These are phyloP conservation scores for Leccinum fallax DNA, from an alignment of 1,284 basidiomycete species.

Conservation along the genomic window DNA sequence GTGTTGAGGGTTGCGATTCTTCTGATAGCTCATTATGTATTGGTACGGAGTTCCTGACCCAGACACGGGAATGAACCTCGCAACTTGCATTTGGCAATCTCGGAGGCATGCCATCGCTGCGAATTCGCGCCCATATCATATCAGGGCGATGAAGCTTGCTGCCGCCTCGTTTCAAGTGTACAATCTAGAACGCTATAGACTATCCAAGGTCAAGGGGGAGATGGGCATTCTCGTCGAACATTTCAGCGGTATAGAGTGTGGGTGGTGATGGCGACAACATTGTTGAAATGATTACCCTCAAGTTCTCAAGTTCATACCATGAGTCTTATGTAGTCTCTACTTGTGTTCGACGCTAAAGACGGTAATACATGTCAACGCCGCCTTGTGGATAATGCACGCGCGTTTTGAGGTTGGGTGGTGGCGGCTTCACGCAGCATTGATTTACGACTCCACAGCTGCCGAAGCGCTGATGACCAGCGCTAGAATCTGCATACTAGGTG, in stretches of 20 bases:
- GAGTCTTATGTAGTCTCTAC: neutral
- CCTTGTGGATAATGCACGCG: neutral
- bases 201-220: constrained; percentile 66
- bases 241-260: constrained; percentile 70
- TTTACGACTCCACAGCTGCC: too few species aligned
- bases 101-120: constrained; percentile 81
- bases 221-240: constrained; percentile 55
- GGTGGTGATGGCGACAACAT: constrained; percentile 52
- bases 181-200: constrained; percentile 71
- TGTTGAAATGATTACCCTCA: constrained; percentile 2
- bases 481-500: too few species aligned
- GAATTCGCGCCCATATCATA: constrained; percentile 78
- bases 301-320: neutral
- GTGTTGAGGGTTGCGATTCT: constrained; percentile 10
- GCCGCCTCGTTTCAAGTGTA: constrained; percentile 79
- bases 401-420: neutral
- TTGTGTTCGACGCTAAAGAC: neutral
- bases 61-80: constrained; percentile 79
- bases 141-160: constrained; percentile 81
- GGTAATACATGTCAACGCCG: neutral
- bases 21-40: constrained; percentile 70
- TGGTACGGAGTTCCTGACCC: constrained; percentile 90
- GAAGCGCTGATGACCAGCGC: too few species aligned
- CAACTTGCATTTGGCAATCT: constrained; percentile 95
- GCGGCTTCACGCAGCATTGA: too few species aligned